Evolutionary conservation across 139 green algal genomes (phyloP).

Genomic region (Astrephomene gubernaculifera): DNA sequence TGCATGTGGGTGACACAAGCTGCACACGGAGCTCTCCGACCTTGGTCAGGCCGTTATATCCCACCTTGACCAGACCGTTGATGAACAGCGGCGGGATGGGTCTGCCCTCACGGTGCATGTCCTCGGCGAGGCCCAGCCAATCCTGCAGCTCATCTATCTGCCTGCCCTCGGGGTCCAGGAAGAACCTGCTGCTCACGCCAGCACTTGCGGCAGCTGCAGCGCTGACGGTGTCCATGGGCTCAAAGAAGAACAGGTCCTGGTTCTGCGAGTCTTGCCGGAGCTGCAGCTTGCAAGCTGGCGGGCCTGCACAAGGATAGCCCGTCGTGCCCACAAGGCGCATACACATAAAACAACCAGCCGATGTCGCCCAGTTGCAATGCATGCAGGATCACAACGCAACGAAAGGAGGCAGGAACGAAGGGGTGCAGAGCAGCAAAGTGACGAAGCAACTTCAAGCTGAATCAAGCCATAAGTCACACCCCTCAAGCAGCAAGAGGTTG

Average conservation of each 20-base stretch:
- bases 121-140: neutral
- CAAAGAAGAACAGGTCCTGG: constrained; percentile 19
- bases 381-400: too few species aligned
- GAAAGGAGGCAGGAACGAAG: too few species aligned
- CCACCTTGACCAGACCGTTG: constrained; percentile 27
- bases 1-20: neutral
- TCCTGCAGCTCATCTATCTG: neutral
- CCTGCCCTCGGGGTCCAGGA: constrained; percentile 26
- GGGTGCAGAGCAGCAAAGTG: too few species aligned
- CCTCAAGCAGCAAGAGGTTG: too few species aligned
- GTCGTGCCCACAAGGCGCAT: too few species aligned
- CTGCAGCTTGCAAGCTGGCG: constrained; percentile 11
- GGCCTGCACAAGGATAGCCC: constrained; percentile 34
- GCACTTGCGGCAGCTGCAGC: neutral
- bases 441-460: too few species aligned
- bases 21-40: neutral
- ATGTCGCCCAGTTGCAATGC: too few species aligned
- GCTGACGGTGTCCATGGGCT: neutral
- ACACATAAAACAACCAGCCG: too few species aligned
- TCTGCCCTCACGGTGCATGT: neutral
- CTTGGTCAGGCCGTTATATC: neutral
- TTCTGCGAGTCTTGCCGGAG: neutral
- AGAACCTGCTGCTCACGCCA: neutral
- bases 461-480: too few species aligned
- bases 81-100: constrained; percentile 9